A percentile compares a stretch with the other conserved stretches of the same genome.
Conservation (phyloP, 2,329 filamentous ascomycete genomes). For the Acrodontium crateriforme region DNA sequence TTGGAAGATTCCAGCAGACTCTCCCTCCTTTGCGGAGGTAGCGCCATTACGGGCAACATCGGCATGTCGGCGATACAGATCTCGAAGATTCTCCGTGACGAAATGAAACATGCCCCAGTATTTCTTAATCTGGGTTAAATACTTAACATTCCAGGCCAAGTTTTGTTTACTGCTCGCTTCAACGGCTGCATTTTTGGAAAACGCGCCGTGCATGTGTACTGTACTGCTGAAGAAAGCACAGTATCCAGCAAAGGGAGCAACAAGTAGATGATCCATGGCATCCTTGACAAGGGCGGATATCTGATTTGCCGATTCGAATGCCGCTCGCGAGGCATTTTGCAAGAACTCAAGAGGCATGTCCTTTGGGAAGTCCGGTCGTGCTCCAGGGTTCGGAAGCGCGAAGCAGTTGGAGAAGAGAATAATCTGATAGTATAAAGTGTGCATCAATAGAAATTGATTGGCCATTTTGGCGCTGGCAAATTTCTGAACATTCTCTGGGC, state of each 20-base stretch:
- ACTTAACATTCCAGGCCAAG: slow-evolving; percentile 75
- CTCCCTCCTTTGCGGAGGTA: slow-evolving; percentile 18
- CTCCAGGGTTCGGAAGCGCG: slow-evolving; percentile 55
- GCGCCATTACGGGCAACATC: slow-evolving; percentile 61
- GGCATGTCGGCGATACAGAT: slow-evolving; percentile 72
- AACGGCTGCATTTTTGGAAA: slow-evolving; percentile 65
- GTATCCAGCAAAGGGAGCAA: slow-evolving; percentile 88
- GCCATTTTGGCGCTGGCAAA: slow-evolving; percentile 75
- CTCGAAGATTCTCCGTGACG: slow-evolving; percentile 83
- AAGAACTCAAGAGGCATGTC: slow-evolving; percentile 69
- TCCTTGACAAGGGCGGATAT: slow-evolving; percentile 77
- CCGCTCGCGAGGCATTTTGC: slow-evolving; percentile 57
- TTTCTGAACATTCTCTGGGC: slow-evolving; percentile 64
- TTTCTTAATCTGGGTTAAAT: slow-evolving; percentile 86
- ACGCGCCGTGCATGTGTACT: slow-evolving; percentile 86
- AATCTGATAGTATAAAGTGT: slow-evolving; percentile 81
- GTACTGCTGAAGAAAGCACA: slow-evolving; percentile 87
- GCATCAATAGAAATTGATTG: slow-evolving; percentile 85
- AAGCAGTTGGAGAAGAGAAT: slow-evolving; percentile 83
- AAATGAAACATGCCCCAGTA: slow-evolving; percentile 99
- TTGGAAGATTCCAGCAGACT: slow-evolving; percentile 58
- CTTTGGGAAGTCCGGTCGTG: slow-evolving; percentile 40
- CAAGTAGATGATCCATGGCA: slow-evolving; percentile 63
- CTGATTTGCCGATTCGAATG: slow-evolving; percentile 69
- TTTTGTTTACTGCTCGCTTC: slow-evolving; percentile 72